Evolutionary conservation across 176 grass and related monocot genomes (phyloP).

Genomic region (Calamus simplicifolius): DNA sequence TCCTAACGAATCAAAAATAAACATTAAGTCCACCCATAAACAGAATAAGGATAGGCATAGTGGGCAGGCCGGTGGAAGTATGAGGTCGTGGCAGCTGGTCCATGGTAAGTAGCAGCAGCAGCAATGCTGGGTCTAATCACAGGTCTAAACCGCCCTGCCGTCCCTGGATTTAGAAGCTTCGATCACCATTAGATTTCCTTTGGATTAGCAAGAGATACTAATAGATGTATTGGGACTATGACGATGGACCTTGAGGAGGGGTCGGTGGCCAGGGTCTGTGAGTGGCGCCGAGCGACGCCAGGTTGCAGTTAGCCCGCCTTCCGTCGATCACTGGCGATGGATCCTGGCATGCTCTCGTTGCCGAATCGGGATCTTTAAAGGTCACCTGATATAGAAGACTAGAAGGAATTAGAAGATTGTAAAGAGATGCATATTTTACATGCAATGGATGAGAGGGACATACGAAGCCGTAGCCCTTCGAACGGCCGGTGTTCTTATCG

Average conservation of each 20-base stretch:
- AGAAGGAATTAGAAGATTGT: slow-evolving; percentile 9
- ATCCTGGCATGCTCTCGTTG: slow-evolving; percentile 20
- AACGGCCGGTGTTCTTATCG: slow-evolving; percentile 25
- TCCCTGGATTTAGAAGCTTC: slow-evolving; percentile 11
- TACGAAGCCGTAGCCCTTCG: slow-evolving; percentile 43
- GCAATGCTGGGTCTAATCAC: slow-evolving; percentile 5
- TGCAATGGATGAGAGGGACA: not conserved
- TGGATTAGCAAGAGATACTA: too few species aligned
- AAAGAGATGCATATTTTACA: slow-evolving; percentile 2
- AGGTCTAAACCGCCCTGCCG: slow-evolving; percentile 19
- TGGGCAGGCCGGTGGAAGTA: slow-evolving; percentile 37
- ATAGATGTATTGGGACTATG: too few species aligned
- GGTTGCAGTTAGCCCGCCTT: slow-evolving; percentile 31
- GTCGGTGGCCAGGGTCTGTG: too few species aligned
- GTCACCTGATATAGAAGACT: slow-evolving; percentile 18
- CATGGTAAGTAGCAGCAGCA: slow-evolving; percentile 33
- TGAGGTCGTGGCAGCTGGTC: slow-evolving; percentile 18
- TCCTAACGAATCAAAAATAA: too few species aligned
- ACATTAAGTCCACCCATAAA: slow-evolving; percentile 21
- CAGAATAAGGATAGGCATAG: slow-evolving; percentile 31
- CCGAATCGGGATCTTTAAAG: slow-evolving; percentile 21
- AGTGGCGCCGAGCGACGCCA: slow-evolving; percentile 18
- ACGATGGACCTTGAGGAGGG: too few species aligned
- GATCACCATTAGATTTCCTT: too few species aligned
- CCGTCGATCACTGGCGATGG: slow-evolving; percentile 30